These are phyloP conservation scores for Claviceps humidiphila DNA, from an alignment of 2,329 filamentous ascomycete genomes.

Conservation along the genomic window DNA sequence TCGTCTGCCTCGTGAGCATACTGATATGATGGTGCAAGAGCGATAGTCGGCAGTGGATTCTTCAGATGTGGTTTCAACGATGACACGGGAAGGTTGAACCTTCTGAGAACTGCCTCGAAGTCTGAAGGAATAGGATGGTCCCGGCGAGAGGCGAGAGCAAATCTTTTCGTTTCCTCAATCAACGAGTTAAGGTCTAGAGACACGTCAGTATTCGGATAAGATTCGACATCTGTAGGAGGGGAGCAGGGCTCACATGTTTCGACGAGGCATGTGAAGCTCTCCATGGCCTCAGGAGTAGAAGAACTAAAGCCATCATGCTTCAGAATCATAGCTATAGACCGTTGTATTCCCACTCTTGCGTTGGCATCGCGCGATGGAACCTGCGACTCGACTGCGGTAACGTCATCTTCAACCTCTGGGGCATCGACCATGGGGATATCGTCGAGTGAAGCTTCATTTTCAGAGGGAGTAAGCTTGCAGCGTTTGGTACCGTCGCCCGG, in stretches of 20 bases:
- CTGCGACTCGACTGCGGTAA: conserved; percentile 10
- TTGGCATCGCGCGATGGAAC: conserved; percentile 19
- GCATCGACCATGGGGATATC: neutral
- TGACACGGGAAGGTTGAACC: conserved; percentile 37
- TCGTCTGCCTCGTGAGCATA: conserved; percentile 25
- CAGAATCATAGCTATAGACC: conserved; percentile 42
- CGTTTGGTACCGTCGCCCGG: conserved; percentile 19
- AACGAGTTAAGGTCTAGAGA: conserved; percentile 35
- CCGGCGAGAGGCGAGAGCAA: conserved; percentile 36
- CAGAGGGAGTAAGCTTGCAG: neutral
- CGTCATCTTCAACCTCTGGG: conserved; percentile 7
- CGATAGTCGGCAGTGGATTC: conserved; percentile 32
- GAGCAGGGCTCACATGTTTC: conserved; percentile 38
- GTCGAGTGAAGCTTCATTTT: neutral
- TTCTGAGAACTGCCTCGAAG: conserved; percentile 39
- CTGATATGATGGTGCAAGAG: conserved; percentile 25
- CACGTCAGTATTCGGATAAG: conserved; percentile 8
- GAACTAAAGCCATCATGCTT: conserved; percentile 45
- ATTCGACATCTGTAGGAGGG: neutral
- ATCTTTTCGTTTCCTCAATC: conserved; percentile 32
- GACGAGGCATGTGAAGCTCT: conserved; percentile 40
- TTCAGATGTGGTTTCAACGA: conserved; percentile 43
- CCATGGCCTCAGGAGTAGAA: conserved; percentile 42
- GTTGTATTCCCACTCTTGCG: conserved; percentile 29
- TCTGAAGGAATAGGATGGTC: conserved; percentile 41